phyloP scores from a whole-genome alignment of 2,329 filamentous ascomycete genomes.

The Furcasterigmium sp. region DNA sequence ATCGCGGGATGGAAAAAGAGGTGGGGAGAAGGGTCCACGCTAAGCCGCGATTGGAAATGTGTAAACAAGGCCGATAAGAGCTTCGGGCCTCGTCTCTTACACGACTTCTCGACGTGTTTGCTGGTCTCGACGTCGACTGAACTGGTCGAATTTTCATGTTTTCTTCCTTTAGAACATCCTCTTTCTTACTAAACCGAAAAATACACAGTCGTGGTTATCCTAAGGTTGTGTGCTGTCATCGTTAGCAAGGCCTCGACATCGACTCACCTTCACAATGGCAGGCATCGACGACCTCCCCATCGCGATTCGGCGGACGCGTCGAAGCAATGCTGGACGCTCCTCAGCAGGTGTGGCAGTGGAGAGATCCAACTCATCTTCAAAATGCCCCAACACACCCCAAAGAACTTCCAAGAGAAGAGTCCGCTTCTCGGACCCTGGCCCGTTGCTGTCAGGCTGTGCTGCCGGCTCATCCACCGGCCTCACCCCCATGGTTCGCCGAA shows the following conservation, averaged over 20 bases:
- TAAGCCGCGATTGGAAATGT: conserved; percentile 33
- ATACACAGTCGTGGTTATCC: no score
- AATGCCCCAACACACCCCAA: conserved; percentile 8
- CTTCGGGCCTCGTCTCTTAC: conserved; percentile 4
- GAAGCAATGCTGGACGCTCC: conserved; percentile 26
- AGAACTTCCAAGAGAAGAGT: conserved; percentile 38
- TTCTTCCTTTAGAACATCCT: no score
- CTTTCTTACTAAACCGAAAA: no score
- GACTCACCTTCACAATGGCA: background rate
- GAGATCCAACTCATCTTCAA: conserved; percentile 8
- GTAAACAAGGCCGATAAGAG: conserved; percentile 36
- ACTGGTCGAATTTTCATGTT: background rate
- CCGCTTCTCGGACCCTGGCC: conserved; percentile 55
- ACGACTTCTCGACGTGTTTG: background rate
- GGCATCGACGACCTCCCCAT: conserved; percentile 39
- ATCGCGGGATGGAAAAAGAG: background rate
- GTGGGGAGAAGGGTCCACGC: conserved; percentile 15
- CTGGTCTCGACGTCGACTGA: background rate
- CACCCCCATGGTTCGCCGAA: conserved; percentile 52
- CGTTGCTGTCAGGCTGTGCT: conserved; percentile 16
- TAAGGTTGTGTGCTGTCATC: no score
- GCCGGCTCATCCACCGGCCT: conserved; percentile 38
- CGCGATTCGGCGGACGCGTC: conserved; percentile 49
- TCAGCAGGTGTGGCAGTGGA: conserved; percentile 9
- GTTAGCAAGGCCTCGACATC: no score